Base-by-base conservation (phyloP, 139 green algal species). In the Raphidocelis subcapitata region DNA sequence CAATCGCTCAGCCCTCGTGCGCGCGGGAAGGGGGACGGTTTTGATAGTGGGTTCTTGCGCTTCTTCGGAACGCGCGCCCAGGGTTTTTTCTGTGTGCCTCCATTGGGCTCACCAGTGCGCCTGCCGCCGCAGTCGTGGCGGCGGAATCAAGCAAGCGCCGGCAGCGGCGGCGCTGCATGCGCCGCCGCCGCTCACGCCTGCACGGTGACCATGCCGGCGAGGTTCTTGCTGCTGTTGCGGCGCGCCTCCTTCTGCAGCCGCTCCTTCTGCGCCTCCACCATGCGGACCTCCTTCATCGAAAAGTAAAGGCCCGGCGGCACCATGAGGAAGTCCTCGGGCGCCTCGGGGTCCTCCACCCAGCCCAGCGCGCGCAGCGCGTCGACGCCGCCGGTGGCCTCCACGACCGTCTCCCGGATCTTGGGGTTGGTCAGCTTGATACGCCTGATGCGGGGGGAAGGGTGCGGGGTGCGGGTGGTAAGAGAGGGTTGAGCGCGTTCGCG, bases 201-300 rank as follows among this genome's bases (percentile, higher is more conserved):
- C 32, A 77, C 70, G 12, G 28, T 35, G 23, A 77, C 70, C 70
- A 77, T 77, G 61, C 60, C 62, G 61, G 70, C 61, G 47, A 77
- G 47, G 49, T 77, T 77, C 70, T 77, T 77, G 73, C 56, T 72
- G 64, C 14, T 57, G 62, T 61, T 68, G 33, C 61, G 54, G 31
- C 77, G 72, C 26, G 73, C 35, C 1, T 79, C 67, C 61, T 77
- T 83, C 21, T 56, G 23, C 44, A 83, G 62, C 44, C 60, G 64
- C 54, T 83, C 77, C 28, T 77, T 76, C 5, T 60, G 72, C 5
- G 66, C 65, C 72, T 83, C 77, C 12, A 83, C 62, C 0, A 83
- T 67, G 52, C 77, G 77, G 31, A 83, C 77, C 72, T 83, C 72
- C 62, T 79, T 73, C 77, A 83, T 83, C 21, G n/a, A 63, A 44